A percentile compares a stretch with the other conserved stretches of the same genome.
These are phyloP conservation scores for Wickerhamomyces subpelliculosus DNA, from an alignment of 805 yeast genomes.

Conservation along the genomic window DNA sequence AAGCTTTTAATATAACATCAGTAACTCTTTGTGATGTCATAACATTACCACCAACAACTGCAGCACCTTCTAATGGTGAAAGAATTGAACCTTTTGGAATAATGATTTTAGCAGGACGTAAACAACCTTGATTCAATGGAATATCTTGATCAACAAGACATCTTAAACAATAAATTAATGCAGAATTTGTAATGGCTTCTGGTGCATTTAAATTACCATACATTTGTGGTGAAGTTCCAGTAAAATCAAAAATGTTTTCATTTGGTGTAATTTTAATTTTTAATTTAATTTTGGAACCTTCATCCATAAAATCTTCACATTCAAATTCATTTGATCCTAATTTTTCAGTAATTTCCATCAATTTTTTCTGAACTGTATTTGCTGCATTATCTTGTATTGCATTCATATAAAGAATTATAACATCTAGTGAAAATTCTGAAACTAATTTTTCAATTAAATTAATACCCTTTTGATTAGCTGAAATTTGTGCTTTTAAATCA, in stretches of 20 bases:
- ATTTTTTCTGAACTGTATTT: conserved; percentile 51
- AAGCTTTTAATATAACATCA: conserved; percentile 81
- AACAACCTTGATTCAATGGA: conserved; percentile 91
- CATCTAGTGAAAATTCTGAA: conserved; percentile 51
- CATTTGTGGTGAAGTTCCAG: conserved; percentile 81
- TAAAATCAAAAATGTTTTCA: conserved; percentile 71
- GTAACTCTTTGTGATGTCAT: conserved; percentile 92
- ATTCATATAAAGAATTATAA: conserved; percentile 66
- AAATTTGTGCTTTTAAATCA: conserved; percentile 78
- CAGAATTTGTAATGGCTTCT: conserved; percentile 80
- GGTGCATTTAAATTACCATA: conserved; percentile 94
- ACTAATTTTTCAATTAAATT: conserved; percentile 53
- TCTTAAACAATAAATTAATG: conserved; percentile 80
- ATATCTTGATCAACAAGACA: conserved; percentile 81
- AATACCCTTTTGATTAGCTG: conserved; percentile 86
- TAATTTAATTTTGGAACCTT: conserved; percentile 64
- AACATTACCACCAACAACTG: conserved; percentile 93
- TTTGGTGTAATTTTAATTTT: conserved; percentile 37
- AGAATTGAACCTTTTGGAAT: conserved; percentile 60
- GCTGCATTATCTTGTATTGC: conserved; percentile 82
- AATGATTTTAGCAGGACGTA: conserved; percentile 64
- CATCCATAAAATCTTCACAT: conserved; percentile 70
- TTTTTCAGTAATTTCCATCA: conserved; percentile 37
- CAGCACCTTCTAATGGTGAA: conserved; percentile 77
- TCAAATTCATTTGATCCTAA: conserved; percentile 30